Percentiles rank a stretch among this genome's conserved stretches.
Conservation (phyloP, 106 monocot genomes). For the Narthecium ossifragum region DNA sequence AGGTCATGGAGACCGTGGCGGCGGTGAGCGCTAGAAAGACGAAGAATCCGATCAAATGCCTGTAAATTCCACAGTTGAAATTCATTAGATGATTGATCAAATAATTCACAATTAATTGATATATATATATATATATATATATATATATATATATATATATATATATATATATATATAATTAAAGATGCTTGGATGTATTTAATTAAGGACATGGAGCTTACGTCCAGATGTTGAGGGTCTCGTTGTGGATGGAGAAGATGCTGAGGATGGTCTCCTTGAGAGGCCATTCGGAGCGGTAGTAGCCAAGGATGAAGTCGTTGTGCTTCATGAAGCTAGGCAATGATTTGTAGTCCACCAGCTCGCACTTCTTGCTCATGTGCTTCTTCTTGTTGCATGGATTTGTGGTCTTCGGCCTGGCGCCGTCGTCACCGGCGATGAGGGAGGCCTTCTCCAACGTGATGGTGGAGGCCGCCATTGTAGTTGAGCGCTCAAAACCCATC, state of each 20-base stretch:
- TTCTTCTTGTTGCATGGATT: too few species aligned
- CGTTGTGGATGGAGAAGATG: conserved; percentile 59
- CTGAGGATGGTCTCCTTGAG: conserved; percentile 45
- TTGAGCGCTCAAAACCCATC: too few species aligned
- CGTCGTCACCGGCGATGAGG: too few species aligned
- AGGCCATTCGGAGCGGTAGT: conserved; percentile 46
- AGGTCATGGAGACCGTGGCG: conserved; percentile 19
- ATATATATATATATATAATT: neutral
- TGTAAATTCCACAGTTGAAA: conserved; percentile 11
- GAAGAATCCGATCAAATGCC: conserved; percentile 88
- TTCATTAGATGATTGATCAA: too few species aligned
- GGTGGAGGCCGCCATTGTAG: too few species aligned
- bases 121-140: too few species aligned
- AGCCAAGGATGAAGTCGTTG: conserved; percentile 40
- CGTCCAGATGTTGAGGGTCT: conserved; percentile 56
- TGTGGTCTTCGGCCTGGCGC: too few species aligned
- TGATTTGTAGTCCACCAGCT: conserved; percentile 24
- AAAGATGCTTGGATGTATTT: neutral
- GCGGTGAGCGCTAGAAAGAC: conserved; percentile 52
- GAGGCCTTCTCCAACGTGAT: too few species aligned
- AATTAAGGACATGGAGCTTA: neutral
- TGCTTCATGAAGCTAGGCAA: conserved; percentile 39
- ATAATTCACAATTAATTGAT: too few species aligned
- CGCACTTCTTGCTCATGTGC: conserved; percentile 3
- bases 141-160: neutral